Base-by-base conservation (phyloP, 192 early-diverging fungal genomes). In the Glomus cerebriforme region DNA sequence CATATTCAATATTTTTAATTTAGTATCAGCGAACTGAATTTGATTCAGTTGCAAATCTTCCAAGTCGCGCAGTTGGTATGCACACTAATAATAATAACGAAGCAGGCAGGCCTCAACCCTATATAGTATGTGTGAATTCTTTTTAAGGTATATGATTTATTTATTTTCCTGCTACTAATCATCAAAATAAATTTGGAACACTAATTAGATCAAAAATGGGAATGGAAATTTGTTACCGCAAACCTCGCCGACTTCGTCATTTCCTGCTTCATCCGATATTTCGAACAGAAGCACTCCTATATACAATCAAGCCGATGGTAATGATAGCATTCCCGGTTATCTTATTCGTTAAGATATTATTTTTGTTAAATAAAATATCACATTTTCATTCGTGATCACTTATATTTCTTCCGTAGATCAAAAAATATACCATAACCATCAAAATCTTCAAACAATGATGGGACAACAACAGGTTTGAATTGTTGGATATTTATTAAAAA, bases 71-170 rank as follows among this genome's bases (percentile, higher is more conserved):
- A 8, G 1, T 59, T 6, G 34, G 43, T 62, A 24, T 27, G 5
- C 58, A 59, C 17, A 22, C 22, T 39, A 31, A 29, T 75, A 7
- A 5, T 58, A 75, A 75, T 63, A 59, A 49, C 22, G 34, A 26
- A 32, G n/a, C n/a, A n/a, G 17, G 59, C 32, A 82, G 85, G 31
- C 59, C 62, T 58, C 58, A 84, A 69, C 63, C 68, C 22, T 84
- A 83, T n/a, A 54, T 54, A 24, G 74, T 75, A 63, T 13, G 59
- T 75, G 39, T 29, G 22, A 35, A 69, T 35, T 69, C 17, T 22
- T 54, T 54, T 19, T 54, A 19, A 19, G 47, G 19, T 54, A 17
- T 54, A 22, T 54, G 15, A 5, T 54, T 43, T 54, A 54, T 54
- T 54, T 5, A 54, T 54, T 54, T 54, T 54, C 15, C 49, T 54